A percentile compares a stretch with the other conserved stretches of the same genome.
Conservation (phyloP, 805 yeast species). For the Peterozyma xylosa region DNA sequence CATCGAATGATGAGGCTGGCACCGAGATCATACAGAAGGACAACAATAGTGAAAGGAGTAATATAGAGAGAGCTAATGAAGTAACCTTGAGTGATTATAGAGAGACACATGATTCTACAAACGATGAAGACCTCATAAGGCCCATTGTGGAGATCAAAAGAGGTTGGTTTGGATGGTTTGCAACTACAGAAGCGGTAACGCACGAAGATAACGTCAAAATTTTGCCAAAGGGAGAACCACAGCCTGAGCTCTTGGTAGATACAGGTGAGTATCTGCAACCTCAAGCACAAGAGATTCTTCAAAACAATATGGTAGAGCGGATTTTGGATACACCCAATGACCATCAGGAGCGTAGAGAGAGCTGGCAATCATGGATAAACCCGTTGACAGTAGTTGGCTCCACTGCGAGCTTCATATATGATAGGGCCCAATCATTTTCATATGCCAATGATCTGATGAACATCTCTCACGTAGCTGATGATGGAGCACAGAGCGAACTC, state of each 20-base stretch:
- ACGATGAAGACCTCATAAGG: not conserved
- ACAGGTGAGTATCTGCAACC: not conserved
- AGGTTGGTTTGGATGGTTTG: conserved; percentile 4
- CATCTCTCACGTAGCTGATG: not conserved
- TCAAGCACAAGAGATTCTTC: not conserved
- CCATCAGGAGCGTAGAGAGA: not conserved
- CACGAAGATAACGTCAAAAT: not conserved
- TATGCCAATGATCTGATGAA: not conserved
- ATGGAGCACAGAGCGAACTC: not conserved
- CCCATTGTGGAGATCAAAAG: not conserved
- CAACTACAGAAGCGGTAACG: not conserved
- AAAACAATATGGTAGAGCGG: not conserved
- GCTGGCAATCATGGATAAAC: not conserved
- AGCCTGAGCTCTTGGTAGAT: too few relatives aligned
- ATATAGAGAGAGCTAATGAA: not conserved
- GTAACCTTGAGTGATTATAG: conserved; percentile 6
- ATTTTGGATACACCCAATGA: not conserved
- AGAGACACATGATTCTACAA: conserved; percentile 1
- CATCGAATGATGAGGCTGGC: not conserved
- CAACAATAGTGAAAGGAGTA: not conserved
- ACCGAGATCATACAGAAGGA: not conserved
- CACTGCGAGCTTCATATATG: not conserved
- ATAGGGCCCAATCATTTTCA: not conserved
- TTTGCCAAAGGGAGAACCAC: not conserved
- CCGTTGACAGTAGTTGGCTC: not conserved